Evolutionary conservation across 805 yeast genomes (phyloP), one percentile per base, ranked within the genome.

Genomic region (Hanseniaspora osmophila): DNA sequence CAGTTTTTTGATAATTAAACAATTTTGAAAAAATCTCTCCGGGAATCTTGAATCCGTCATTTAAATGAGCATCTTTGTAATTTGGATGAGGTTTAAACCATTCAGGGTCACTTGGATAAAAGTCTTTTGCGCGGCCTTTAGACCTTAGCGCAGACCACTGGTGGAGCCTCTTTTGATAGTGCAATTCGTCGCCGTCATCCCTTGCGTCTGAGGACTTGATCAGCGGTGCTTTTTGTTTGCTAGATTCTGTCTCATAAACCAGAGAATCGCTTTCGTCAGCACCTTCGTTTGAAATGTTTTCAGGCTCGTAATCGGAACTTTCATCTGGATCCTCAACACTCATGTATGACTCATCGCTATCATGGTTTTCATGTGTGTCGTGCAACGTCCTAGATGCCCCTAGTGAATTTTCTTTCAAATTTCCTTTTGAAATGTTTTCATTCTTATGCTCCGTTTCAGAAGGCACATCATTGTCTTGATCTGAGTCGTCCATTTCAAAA

Each of bases 1-100:
- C 86, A 0, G 97, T 92, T 55, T 84, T 84, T 56, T 92, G 98
- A 60, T 92, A 92, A 51, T 85, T 95, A 56, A 92, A 92, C 12
- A 92, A 64, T 4, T 86, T 73, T 0, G 92, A 80, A 61, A 82
- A 86, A 0, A 92, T 78, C 52, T 90, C 96, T 2, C 96, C 97
- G 0, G 98, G 97, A 0, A 92, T 68, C 48, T 66, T 73, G 61
- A 80, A 86, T 9, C 73, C 74, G 35, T 74, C 75, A 55, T 85
- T 81, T 5, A 90, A 63, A 6, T 73, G 68, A 0, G 94, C 88
- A 60, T 86, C 96, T 0, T 84, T 72, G 22, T 74, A 67, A 0
- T 73, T 64, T 0, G 96, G 96, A 62, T 87, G 94, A 0, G 92
- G 83, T 54, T 72, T 72, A 22, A 63, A 56, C 84, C 87, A 83